Evolutionary conservation across 371 early-diverging fungal genomes (phyloP), one percentile per base, ranked within the genome.

Genomic region (Scutellospora calospora): DNA sequence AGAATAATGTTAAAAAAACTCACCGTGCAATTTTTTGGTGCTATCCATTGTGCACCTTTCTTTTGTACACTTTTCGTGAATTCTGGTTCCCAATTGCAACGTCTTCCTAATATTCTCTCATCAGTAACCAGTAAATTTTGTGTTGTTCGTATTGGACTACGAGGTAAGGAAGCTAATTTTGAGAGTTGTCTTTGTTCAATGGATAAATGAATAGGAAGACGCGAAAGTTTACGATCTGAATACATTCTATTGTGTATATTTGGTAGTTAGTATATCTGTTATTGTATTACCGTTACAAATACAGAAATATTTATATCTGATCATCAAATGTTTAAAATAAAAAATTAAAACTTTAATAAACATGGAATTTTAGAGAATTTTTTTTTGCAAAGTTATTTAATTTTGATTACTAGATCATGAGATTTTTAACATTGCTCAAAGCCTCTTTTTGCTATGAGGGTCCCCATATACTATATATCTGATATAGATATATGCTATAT

Each of bases 21-120:
- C 65, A 77, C 81, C 35, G 77, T 54, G 5, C 66, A 35, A 54
- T 31, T 55, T 41, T 75, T 69, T n/a, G 81, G 81, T 11, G 54
- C 77, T 4, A 76, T 35, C 76, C 75, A 68, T 31, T 35, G 11
- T 14, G 81, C 51, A 38, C 49, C 54, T 63, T 57, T 62, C 49
- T 27, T 55, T 54, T 45, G 41, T n/a, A 81, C 31, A 18, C 27
- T 54, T 6, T 29, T 29, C 5, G 29, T 69, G n/a, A 54, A 45
- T 54, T 68, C 63, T 9, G 59, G 12, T 20, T 77, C 68, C 68
- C 41, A 81, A 54, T 81, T 62, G 29, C 81, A 81, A 54, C 69
- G 20, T 59, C 68, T 68, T 49, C 76, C 69, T 27, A 81, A 49
- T 27, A 77, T 77, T 31, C 52, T 51, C 33, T 76, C 68, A 29